Evolutionary conservation across 495 filamentous ascomycete genomes (phyloP).

Genomic region (Trichocladium antarcticum): DNA sequence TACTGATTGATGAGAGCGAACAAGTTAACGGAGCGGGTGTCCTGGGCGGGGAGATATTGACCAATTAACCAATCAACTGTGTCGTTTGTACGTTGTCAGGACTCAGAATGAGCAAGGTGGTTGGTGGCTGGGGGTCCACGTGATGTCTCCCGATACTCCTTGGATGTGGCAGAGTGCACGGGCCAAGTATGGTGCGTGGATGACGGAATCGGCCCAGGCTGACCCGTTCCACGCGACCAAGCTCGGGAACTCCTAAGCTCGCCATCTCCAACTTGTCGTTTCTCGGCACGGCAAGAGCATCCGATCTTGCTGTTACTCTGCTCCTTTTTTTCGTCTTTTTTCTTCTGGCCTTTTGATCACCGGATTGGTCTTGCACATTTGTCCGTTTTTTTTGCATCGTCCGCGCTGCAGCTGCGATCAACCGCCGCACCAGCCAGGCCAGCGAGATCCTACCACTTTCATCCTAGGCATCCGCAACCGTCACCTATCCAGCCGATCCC

Average conservation of each 20-base stretch:
- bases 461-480: too few species aligned
- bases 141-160: not conserved
- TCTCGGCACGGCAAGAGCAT: not conserved
- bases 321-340: not conserved
- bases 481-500: too few species aligned
- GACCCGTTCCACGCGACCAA: not conserved
- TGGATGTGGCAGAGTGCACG: not conserved
- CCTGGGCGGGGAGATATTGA: too few species aligned
- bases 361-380: too few species aligned
- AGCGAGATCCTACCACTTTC: too few species aligned
- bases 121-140: not conserved
- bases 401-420: too few species aligned
- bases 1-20: not conserved
- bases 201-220: slow-evolving; percentile 2
- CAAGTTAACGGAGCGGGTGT: too few species aligned
- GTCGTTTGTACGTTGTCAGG: too few species aligned
- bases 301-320: not conserved
- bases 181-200: not conserved
- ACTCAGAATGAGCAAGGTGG: too few species aligned
- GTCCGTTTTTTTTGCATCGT: too few species aligned
- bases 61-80: too few species aligned
- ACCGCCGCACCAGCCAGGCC: too few species aligned
- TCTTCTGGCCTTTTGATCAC: not conserved
- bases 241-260: not conserved
- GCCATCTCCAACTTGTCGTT: not conserved